These are phyloP conservation scores for Liquidambar formosana DNA, from an alignment of 164 flowering plant species.

Conservation along the genomic window DNA sequence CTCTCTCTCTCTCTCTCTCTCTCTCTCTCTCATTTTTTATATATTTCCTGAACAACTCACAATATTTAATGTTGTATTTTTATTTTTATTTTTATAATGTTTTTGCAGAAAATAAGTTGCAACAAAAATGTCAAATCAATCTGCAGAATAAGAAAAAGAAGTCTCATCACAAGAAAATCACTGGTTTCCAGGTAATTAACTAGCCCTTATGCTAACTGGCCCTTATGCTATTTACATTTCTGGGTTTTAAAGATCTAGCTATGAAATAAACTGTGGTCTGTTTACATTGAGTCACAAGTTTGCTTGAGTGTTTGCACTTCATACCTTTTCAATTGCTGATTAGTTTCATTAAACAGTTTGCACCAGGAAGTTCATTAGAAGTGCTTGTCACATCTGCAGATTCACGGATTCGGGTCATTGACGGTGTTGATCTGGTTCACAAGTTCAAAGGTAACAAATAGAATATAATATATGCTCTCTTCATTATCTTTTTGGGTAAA, in stretches of 20 bases:
- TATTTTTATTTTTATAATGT: not conserved
- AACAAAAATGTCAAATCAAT: constrained; percentile 66
- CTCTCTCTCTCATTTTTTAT: not conserved
- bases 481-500: not conserved
- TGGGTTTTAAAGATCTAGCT: not conserved
- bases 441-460: constrained; percentile 78
- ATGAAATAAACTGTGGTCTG: not conserved
- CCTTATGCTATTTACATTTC: not conserved
- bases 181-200: constrained; percentile 90
- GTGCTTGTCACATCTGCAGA: constrained; percentile 94
- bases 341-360: constrained; percentile 56
- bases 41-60: not conserved
- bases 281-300: constrained; percentile 1
- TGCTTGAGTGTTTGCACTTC: not conserved
- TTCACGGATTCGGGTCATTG: constrained; percentile 86
- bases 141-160: constrained; percentile 87
- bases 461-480: not conserved
- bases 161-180: constrained; percentile 88
- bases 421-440: constrained; percentile 78
- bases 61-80: not conserved
- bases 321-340: constrained; percentile 20
- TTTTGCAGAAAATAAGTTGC: constrained; percentile 78
- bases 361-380: constrained; percentile 91
- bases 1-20: constrained; percentile 1
- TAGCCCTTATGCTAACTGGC: no score